Percentiles rank a stretch among this genome's conserved stretches.
Evolutionary conservation across 108 stramenopile species (phyloP).

Genomic region (Nitzschia sp.): DNA sequence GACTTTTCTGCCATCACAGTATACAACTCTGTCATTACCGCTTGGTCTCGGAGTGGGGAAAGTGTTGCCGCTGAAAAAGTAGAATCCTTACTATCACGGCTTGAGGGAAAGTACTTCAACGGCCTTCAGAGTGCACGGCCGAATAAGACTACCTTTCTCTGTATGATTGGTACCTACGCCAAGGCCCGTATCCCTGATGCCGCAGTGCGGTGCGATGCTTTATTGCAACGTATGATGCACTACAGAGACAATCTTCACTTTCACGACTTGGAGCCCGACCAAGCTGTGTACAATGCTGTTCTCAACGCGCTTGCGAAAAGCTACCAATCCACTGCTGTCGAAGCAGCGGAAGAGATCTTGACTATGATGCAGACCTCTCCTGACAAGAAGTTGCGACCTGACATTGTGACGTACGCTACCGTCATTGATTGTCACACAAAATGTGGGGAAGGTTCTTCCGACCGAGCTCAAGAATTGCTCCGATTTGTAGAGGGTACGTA

Average conservation of each 20-base stretch:
- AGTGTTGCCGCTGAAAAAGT: slow-evolving; percentile 5
- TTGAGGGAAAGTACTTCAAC: slow-evolving; percentile 26
- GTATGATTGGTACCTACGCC: slow-evolving; percentile 54
- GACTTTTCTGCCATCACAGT: slow-evolving; percentile 10
- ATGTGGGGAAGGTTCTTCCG: slow-evolving; percentile 8
- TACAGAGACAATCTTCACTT: slow-evolving; percentile 12
- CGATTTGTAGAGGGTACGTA: slow-evolving; percentile 27
- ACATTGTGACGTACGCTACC: slow-evolving; percentile 29
- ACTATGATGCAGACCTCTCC: slow-evolving; percentile 29
- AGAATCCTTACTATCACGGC: slow-evolving; percentile 12
- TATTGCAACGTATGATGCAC: slow-evolving; percentile 19
- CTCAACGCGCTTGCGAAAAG: slow-evolving; percentile 34
- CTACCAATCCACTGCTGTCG: slow-evolving; percentile 20
- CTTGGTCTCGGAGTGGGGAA: slow-evolving; percentile 33
- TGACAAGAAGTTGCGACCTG: slow-evolving; percentile 15
- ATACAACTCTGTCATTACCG: slow-evolving; percentile 51
- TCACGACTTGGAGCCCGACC: slow-evolving; percentile 25
- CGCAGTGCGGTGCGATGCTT: slow-evolving; percentile 23
- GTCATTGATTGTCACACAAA: slow-evolving; percentile 35
- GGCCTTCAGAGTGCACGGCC: slow-evolving; percentile 21
- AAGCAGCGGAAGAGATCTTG: slow-evolving; percentile 29
- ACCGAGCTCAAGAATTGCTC: slow-evolving; percentile 27
- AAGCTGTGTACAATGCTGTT: slow-evolving; percentile 27
- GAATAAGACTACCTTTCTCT: slow-evolving; percentile 58
- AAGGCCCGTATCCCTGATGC: slow-evolving; percentile 28